Evolutionary conservation across 2,329 filamentous ascomycete genomes (phyloP), one percentile per base, ranked within the genome.

Genomic region (Simplicillium aogashimaense): DNA sequence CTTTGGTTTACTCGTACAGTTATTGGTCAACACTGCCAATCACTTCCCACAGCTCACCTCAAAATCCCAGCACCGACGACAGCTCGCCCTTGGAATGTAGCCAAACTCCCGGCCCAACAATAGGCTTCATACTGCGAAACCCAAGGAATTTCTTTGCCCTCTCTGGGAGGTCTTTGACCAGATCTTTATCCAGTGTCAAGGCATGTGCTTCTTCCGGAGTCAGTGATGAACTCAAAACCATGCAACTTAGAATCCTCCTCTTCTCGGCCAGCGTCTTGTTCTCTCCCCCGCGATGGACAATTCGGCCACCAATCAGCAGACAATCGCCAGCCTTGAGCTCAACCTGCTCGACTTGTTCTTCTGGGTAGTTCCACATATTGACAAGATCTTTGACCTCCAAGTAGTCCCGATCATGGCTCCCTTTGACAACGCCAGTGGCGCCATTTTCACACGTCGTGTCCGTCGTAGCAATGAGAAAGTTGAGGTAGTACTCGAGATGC

Each of bases 171-270:
- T 31, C 36, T 12, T 18, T 16, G 4, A 33, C 36, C 13, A 15
- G 8, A 8, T 43, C 38, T 15, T 15, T 35, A 9, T 32, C 31
- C 25, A 43, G 20, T 6, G 36, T 38, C 31, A 46, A 32, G 5
- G 43, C 29, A 29, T 45, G 40, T 2, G 43, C 43, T 29, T 45
- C 43, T 31, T 45, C 43, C 5, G 40, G 43, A 3, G 43, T 43
- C 3, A 45, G 29, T 13, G 35, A 36, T 11, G 43, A 38, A 17
- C 40, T 43, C 16, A 42, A 17, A 18, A 45, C 40, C 13, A 41
- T 45, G 38, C 40, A 45, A 35, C 40, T 39, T n/a, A 45, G 32
- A 11, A 43, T 38, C 28, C 43, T 36, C 14, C 43, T 37, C 10
- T 31, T 40, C 18, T 43, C 37, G 30, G 36, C 38, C 14, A 12